Base-by-base conservation (phyloP, 345 rosid genomes). In the Hibiscus syriacus region DNA sequence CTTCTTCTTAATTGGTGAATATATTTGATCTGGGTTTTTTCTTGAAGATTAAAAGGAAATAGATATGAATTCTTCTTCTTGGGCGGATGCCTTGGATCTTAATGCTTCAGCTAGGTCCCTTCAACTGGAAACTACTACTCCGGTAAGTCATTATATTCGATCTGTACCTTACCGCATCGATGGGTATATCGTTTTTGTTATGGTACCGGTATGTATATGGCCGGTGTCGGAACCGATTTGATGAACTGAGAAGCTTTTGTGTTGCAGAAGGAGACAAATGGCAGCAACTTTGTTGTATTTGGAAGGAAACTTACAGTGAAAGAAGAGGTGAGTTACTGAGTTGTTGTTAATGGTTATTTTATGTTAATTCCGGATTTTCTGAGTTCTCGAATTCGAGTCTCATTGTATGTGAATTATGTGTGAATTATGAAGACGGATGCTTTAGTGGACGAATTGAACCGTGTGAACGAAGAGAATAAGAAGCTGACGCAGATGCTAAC, bases 381-480 rank as follows among this genome's bases (percentile, higher is more conserved):
- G 48, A 14, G 48, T 2, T n/a, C n/a, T 14, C 48, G 48, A 43
- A 11, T 11, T 12, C 16, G 5, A 43, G 0, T 43, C 16, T 11
- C 11, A 43, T 14, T n/a, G 1, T 11, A 16, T n/a, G n/a, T n/a
- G n/a, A n/a, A n/a, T n/a, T n/a, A n/a, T n/a, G n/a, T 3, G n/a
- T 43, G 13, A 11, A 43, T 11, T n/a, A 43, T 43, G 48, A 72
- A 82, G 87, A 72, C 65, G 19, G 82, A 79, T 36, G 81, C 76
- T 68, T 80, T 94, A 70, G 76, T 82, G 72, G 93, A 88, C 75
- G 99, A 94, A 77, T 34, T 94, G 74, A 86, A 86, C 57, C 84
- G 97, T 39, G 84, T 91, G 34, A 81, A 81, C 48, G 87, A 80
- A 30, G 98, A 94, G 60, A 94, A 94, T 84, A 89, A 79, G 93